Conservation (phyloP, 352 stramenopile species). For the Pythium vanterpoolii region DNA sequence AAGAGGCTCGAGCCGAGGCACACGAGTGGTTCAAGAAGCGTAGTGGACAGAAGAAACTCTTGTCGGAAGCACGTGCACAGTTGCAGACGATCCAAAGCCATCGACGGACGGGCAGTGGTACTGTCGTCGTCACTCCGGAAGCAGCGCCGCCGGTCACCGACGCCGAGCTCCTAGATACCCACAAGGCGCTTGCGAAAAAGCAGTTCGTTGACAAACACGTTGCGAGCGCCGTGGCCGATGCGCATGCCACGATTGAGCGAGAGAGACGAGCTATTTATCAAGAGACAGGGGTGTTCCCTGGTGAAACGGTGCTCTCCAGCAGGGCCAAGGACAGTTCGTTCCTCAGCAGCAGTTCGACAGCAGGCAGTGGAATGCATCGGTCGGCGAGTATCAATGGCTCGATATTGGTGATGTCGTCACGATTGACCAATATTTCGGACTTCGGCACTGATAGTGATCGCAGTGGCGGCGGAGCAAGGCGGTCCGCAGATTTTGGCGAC, state of each 20-base stretch:
- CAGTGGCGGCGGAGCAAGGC: neutral
- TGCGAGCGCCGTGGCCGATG: slow-evolving; percentile 53
- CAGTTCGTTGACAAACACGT: slow-evolving; percentile 79
- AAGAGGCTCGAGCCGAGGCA: slow-evolving; percentile 61
- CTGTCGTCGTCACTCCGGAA: slow-evolving; percentile 24
- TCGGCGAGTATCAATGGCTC: slow-evolving; percentile 17
- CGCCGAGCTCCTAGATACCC: slow-evolving; percentile 45
- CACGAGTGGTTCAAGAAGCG: slow-evolving; percentile 72
- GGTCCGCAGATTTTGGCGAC: slow-evolving; percentile 1
- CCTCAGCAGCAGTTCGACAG: slow-evolving; percentile 3
- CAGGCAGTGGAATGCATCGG: neutral
- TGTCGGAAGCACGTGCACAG: slow-evolving; percentile 60
- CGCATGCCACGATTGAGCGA: slow-evolving; percentile 58
- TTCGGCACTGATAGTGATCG: neutral
- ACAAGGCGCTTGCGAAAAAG: slow-evolving; percentile 50
- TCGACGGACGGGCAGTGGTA: slow-evolving; percentile 42
- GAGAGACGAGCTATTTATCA: slow-evolving; percentile 67
- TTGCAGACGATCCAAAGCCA: slow-evolving; percentile 48
- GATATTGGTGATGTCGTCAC: slow-evolving; percentile 16
- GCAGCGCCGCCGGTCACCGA: slow-evolving; percentile 13
- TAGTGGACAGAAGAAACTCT: slow-evolving; percentile 71
- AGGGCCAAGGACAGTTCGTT: slow-evolving; percentile 2
- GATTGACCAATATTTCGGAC: slow-evolving; percentile 4
- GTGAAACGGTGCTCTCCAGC: slow-evolving; percentile 8
- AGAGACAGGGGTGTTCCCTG: slow-evolving; percentile 59